These are phyloP conservation scores for Drechslera avenae DNA, from an alignment of 2,329 filamentous ascomycete genomes.

Conservation along the genomic window DNA sequence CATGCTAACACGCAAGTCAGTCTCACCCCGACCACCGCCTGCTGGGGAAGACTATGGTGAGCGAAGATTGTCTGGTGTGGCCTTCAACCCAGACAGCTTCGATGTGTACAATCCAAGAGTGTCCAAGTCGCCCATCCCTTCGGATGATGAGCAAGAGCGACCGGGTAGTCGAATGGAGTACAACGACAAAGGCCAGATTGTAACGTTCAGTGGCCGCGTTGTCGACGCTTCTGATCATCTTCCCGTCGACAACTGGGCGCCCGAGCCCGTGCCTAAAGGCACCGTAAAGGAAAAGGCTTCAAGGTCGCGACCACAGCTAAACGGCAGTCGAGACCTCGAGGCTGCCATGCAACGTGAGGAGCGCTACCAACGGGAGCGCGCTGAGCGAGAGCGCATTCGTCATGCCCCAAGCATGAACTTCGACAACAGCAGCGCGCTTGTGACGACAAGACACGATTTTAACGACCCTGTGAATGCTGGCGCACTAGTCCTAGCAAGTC, in stretches of 20 bases:
- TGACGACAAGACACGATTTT: slow-evolving; percentile 36
- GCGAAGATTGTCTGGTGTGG: slow-evolving; percentile 64
- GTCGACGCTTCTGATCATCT: slow-evolving; percentile 82
- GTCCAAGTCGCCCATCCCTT: slow-evolving; percentile 33
- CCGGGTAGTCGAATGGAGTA: slow-evolving; percentile 49
- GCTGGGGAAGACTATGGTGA: slow-evolving; percentile 48
- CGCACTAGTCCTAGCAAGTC: slow-evolving; percentile 33
- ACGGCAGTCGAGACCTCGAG: slow-evolving; percentile 55
- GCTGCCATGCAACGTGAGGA: slow-evolving; percentile 41
- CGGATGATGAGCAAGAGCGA: slow-evolving; percentile 33
- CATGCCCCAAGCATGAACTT: slow-evolving; percentile 36
- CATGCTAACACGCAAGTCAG: slow-evolving; percentile 69
- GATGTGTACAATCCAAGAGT: slow-evolving; percentile 69
- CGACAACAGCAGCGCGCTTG: slow-evolving; percentile 38
- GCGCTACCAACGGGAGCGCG: slow-evolving; percentile 40
- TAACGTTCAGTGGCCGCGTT: slow-evolving; percentile 75
- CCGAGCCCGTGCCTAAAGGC: slow-evolving; percentile 71
- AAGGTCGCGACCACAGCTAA: slow-evolving; percentile 55
- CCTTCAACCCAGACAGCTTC: slow-evolving; percentile 78
- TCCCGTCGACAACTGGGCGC: slow-evolving; percentile 77
- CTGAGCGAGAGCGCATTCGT: slow-evolving; percentile 41
- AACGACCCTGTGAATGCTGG: slow-evolving; percentile 23
- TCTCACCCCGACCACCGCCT: slow-evolving; percentile 69
- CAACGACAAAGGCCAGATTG: slow-evolving; percentile 69
- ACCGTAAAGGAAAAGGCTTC: slow-evolving; percentile 47